These are phyloP conservation scores for Lactarius trivialis DNA, from an alignment of 768 basidiomycete genomes.

Conservation along the genomic window DNA sequence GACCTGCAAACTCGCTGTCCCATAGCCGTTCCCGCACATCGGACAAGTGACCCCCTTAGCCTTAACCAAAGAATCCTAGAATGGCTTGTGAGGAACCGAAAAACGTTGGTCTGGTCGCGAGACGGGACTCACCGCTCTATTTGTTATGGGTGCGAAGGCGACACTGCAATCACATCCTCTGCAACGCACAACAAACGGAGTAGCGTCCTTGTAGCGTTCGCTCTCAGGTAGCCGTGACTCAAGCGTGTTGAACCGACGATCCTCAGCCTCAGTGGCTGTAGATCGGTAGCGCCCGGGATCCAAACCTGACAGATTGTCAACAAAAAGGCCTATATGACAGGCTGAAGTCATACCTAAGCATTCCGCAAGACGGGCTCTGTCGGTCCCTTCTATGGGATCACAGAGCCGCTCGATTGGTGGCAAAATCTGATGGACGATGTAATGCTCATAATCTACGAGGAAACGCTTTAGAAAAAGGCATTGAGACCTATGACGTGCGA, in stretches of 20 bases:
- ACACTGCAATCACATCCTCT: constrained; percentile 58
- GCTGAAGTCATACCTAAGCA: constrained; percentile 64
- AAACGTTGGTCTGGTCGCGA: neutral
- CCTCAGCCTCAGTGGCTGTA: constrained; percentile 41
- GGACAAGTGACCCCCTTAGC: constrained; percentile 65
- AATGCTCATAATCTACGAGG: constrained; percentile 77
- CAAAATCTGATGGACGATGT: constrained; percentile 84
- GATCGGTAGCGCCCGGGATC: constrained; percentile 51
- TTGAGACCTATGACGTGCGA: neutral
- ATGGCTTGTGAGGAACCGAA: constrained; percentile 3
- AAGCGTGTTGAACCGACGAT: constrained; percentile 66
- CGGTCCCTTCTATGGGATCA: constrained; percentile 94
- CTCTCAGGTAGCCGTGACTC: constrained; percentile 86
- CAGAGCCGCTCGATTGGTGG: constrained; percentile 94
- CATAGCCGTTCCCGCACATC: constrained; percentile 50
- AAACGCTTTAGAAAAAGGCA: constrained; percentile 4
- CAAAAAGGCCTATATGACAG: neutral
- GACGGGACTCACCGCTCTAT: constrained; percentile 45
- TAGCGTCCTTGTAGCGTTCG: constrained; percentile 76
- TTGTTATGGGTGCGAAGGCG: constrained; percentile 52
- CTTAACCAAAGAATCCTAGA: constrained; percentile 60
- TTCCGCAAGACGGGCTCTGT: constrained; percentile 85
- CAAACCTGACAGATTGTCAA: constrained; percentile 37
- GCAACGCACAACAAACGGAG: constrained; percentile 70
- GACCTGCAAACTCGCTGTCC: constrained; percentile 57